These are phyloP conservation scores for Epichloe typhina DNA, from an alignment of 2,329 filamentous ascomycete species.

Conservation along the genomic window DNA sequence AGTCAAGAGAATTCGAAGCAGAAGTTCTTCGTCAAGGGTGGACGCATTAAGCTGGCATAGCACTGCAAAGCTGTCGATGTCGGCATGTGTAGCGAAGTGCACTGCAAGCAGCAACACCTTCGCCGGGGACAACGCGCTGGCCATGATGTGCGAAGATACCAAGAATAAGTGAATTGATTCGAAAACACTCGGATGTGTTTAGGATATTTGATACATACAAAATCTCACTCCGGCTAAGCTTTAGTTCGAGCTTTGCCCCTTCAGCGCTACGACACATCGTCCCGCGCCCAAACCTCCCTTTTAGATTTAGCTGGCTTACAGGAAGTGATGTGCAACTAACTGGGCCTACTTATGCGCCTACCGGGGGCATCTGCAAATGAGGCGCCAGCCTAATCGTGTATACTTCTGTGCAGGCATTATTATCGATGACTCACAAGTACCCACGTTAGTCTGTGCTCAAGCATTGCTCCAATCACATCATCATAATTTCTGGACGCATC, in stretches of 20 bases:
- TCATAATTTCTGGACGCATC: background rate
- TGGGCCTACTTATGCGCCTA: background rate
- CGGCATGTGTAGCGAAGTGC: constrained; percentile 51
- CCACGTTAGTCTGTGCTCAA: background rate
- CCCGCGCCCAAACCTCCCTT: background rate
- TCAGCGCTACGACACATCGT: background rate
- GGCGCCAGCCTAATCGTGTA: background rate
- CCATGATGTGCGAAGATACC: background rate
- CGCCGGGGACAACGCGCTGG: constrained; percentile 40
- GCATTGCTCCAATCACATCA: background rate
- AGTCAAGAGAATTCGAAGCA: constrained; percentile 62
- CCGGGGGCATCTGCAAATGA: background rate
- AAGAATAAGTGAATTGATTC: background rate
- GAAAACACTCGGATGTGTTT: background rate
- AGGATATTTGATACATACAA: background rate
- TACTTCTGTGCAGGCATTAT: background rate
- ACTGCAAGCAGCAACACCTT: constrained; percentile 63
- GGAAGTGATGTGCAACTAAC: background rate
- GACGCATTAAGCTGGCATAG: constrained; percentile 43
- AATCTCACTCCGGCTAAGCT: background rate
- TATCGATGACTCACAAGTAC: background rate
- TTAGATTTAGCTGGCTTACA: background rate
- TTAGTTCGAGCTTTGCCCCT: background rate
- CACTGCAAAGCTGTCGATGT: constrained; percentile 48
- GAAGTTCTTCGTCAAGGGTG: constrained; percentile 48